Evolutionary conservation across 2,329 filamentous ascomycete genomes (phyloP).

Genomic region (Fusarium fujikuroi): DNA sequence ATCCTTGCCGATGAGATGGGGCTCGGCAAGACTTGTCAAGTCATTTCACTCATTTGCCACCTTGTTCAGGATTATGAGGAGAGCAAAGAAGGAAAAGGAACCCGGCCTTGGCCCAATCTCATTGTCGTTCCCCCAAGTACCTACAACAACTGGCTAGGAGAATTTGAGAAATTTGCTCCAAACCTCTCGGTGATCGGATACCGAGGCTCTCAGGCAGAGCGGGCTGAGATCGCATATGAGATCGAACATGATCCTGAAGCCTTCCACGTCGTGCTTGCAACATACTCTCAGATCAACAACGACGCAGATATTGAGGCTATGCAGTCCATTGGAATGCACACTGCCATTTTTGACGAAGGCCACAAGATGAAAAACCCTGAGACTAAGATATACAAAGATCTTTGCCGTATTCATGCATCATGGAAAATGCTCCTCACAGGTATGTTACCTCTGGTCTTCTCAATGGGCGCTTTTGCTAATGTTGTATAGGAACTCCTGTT

Average conservation of each 20-base stretch:
- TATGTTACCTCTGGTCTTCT: conserved; percentile 17
- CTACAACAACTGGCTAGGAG: conserved; percentile 93
- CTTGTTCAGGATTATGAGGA: conserved; percentile 72
- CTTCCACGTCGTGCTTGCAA: conserved; percentile 71
- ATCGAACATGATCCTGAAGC: conserved; percentile 71
- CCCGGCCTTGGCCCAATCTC: conserved; percentile 75
- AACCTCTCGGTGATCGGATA: conserved; percentile 78
- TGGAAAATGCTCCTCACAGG: conserved; percentile 82
- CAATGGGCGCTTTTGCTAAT: conserved; percentile 25
- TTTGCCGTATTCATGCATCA: conserved; percentile 80
- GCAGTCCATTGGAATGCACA: conserved; percentile 60
- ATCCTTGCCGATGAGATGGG: conserved; percentile 99
- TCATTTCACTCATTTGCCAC: conserved; percentile 90
- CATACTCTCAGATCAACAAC: conserved; percentile 68
- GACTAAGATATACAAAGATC: conserved; percentile 81
- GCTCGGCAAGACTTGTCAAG: conserved; percentile 94
- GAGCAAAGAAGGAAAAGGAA: conserved; percentile 17
- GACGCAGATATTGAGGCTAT: conserved; percentile 63
- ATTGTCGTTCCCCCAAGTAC: conserved; percentile 94
- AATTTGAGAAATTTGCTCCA: conserved; percentile 90
- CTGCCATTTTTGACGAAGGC: conserved; percentile 89
- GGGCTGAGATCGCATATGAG: conserved; percentile 73
- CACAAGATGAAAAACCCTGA: conserved; percentile 91
- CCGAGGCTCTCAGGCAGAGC: conserved; percentile 72
- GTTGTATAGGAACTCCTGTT: conserved; percentile 82